These are phyloP conservation scores for Poteriospumella lacustris DNA, from an alignment of 108 stramenopile species.

Conservation along the genomic window DNA sequence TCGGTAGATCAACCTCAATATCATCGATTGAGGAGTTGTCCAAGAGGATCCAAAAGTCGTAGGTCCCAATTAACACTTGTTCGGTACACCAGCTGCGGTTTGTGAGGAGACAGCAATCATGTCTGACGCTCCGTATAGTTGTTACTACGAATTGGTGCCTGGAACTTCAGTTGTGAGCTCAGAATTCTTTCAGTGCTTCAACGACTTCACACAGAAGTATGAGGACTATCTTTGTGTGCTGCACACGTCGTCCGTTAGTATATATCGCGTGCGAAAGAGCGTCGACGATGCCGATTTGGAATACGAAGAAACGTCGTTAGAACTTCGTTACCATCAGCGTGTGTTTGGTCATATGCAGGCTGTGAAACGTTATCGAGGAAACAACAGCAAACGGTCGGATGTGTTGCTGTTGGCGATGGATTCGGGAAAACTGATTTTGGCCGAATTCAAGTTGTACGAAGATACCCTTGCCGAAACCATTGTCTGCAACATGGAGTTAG, in stretches of 20 bases:
- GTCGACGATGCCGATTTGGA: too few relatives aligned
- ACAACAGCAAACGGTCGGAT: too few relatives aligned
- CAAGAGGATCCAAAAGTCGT: too few relatives aligned
- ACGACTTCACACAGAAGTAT: background rate
- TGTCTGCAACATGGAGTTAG: background rate
- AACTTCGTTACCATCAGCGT: background rate
- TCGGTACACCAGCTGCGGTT: too few relatives aligned
- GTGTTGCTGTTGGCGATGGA: background rate
- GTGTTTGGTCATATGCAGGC: background rate
- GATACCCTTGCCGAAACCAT: background rate
- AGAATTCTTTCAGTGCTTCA: background rate
- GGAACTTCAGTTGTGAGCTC: background rate
- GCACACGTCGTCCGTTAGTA: background rate
- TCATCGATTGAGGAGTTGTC: too few relatives aligned
- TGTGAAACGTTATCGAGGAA: too few relatives aligned
- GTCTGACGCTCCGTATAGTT: background rate
- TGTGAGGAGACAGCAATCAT: too few relatives aligned
- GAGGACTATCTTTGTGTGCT: background rate
- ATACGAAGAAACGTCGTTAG: too few relatives aligned
- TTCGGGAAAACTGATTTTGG: background rate
- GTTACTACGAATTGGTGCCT: background rate
- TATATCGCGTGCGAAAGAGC: too few relatives aligned
- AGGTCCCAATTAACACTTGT: too few relatives aligned
- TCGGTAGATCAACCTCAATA: too few relatives aligned
- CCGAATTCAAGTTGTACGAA: background rate